Base-by-base conservation (phyloP, 2,329 filamentous ascomycete genomes). In the Didymellaceae sp. region DNA sequence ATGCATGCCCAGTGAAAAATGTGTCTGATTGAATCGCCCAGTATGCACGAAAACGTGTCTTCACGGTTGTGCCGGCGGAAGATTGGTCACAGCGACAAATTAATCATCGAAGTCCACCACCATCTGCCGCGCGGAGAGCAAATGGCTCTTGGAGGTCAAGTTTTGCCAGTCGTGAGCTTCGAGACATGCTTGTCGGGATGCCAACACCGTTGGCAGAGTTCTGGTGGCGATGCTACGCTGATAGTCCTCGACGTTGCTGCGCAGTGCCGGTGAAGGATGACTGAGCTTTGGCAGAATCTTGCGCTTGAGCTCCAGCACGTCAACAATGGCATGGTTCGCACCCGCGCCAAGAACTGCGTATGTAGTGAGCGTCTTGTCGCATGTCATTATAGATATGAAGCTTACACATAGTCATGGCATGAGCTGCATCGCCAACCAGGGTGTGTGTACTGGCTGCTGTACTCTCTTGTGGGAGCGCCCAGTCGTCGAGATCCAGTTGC, bases 371-470 rank as follows among this genome's bases (percentile, higher is more conserved):
- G 3, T 25, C 9, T 13, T 6, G 10, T 9, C 1, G 6, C 11
- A 11, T 16, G 8, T 9, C 2, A 7, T 13, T 14, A 13, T 10
- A 26, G 5, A 1, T 20, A 18, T 4, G 14, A 11, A 10, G 30
- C 41, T 38, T 41, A 49, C 44, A 52, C 53, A 52, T 55, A 4
- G 53, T 38, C 48, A 55, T 55, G 5, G 53, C 39, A 26, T 49
- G 53, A 28, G 49, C 30, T 10, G 53, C 48, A 31, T 52, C 48
- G 5, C 48, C 53, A 10, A 55, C 34, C 11, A 55, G 35, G 2
- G 39, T 43, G 13, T 38, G 30, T 30, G 22, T 26, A 24, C 34
- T 17, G 7, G 43, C 11, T 2, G 40, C 39, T 22, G 14, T 10
- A 1, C 4, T 24, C 5, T 45, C 22, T 8, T 25, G 24, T 18